Base-by-base conservation (phyloP, 495 filamentous ascomycete species). In the Emericellopsis terricola region DNA sequence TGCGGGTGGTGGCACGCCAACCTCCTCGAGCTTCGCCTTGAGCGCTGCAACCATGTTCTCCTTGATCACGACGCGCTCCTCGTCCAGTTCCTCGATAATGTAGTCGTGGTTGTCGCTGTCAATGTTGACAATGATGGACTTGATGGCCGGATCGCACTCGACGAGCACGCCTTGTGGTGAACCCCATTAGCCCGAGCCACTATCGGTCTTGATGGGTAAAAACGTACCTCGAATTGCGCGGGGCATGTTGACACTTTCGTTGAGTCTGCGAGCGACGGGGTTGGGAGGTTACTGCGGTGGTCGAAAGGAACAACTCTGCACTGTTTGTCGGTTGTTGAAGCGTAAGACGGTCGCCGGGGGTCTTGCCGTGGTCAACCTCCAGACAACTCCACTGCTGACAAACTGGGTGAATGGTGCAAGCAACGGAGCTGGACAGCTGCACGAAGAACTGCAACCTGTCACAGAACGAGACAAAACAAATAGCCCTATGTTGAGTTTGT, bases 141-240 rank as follows among this genome's bases (percentile, higher is more conserved):
- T 67, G 54, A 68, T 67, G 28, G 55, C 63, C 18, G 60, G 65
- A 46, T 85, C 80, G 56, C 78, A 82, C 50, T 79, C 67, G 43
- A 85, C 69, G 36, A 85, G 60, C 27, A 81, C 71, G 44, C 79
- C 76, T 78, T 38, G 15, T n/a, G n/a, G n/a, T n/a, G n/a, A n/a
- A n/a, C n/a, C n/a, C n/a, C n/a, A n/a, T n/a, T n/a, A n/a, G n/a
- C n/a, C 6, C 11, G 20, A 18, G 19, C 28, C 21, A 33, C 38
- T 10, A 38, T 28, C n/a, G 15, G 23, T 13, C 9, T 1, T 24
- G n/a, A 6, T 8, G 16, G 23, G 18, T 31, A 4, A 14, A 19
- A 2, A 18, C 8, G 26, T 18, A 40, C 38, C 38, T 36, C 38
- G 19, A 18, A 41, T 41, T 3, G 38, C 38, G 14, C 38, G 38